Conservation (phyloP, 2,329 filamentous ascomycete genomes). For the Plenodomus tracheiphilus region DNA sequence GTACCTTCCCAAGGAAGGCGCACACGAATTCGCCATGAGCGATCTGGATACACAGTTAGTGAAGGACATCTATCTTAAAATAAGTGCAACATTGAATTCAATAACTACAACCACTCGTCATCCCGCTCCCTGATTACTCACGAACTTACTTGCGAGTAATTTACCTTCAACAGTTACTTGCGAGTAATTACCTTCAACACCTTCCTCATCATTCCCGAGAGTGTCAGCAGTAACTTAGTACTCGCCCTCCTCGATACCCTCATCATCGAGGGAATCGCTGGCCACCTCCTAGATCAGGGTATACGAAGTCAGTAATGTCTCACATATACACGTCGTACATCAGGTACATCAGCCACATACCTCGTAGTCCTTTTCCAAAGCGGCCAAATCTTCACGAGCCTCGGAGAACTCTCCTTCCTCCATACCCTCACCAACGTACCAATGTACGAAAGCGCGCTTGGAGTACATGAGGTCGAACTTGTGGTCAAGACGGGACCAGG, state of each 20-base stretch:
- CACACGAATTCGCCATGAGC: background rate
- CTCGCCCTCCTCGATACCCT: too few relatives aligned
- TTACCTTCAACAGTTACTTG: background rate
- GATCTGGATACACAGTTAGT: background rate
- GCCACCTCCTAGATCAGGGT: constrained; percentile 65
- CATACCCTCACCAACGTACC: constrained; percentile 89
- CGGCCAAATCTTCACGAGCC: constrained; percentile 82
- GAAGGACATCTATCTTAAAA: background rate
- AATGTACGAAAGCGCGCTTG: constrained; percentile 76
- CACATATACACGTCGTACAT: too few relatives aligned
- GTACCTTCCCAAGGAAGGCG: background rate
- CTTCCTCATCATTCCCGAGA: too few relatives aligned
- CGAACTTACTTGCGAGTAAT: background rate
- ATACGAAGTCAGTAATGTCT: too few relatives aligned
- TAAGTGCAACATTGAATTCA: background rate
- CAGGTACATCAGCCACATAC: too few relatives aligned
- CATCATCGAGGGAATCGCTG: too few relatives aligned
- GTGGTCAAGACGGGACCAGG: constrained; percentile 72
- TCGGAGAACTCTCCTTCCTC: constrained; percentile 90
- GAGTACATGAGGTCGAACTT: constrained; percentile 81
- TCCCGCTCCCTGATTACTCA: background rate
- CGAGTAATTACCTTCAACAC: constrained; percentile 26
- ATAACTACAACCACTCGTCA: background rate
- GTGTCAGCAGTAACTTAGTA: too few relatives aligned
- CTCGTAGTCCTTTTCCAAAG: constrained; percentile 86